These are phyloP conservation scores for Taiozyma sp. DNA, from an alignment of 1,139 yeast genomes.

Conservation along the genomic window DNA sequence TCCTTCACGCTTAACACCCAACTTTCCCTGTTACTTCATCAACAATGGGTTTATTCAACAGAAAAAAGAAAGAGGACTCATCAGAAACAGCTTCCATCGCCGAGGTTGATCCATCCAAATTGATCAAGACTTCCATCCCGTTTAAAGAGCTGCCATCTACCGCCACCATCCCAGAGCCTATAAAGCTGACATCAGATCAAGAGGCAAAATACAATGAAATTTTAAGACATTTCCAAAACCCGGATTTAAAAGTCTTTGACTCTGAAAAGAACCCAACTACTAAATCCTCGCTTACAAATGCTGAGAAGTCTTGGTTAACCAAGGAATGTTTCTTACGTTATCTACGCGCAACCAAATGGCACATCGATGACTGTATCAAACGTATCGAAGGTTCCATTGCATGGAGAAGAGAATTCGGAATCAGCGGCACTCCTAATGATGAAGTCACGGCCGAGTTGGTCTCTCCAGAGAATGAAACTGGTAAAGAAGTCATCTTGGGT, in stretches of 20 bases:
- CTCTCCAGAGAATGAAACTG: constrained; percentile 74
- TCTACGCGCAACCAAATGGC: constrained; percentile 89
- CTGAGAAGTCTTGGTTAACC: constrained; percentile 84
- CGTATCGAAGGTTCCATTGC: constrained; percentile 70
- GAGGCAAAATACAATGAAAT: constrained; percentile 51
- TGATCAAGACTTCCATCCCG: constrained; percentile 37
- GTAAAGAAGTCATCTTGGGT: constrained; percentile 84
- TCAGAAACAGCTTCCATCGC: constrained; percentile 9
- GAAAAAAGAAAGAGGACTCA: constrained; percentile 15
- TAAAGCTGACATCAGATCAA: constrained; percentile 49
- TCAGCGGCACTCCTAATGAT: constrained; percentile 45
- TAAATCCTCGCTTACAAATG: constrained; percentile 38
- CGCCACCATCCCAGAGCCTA: constrained; percentile 48
- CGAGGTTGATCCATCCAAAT: constrained; percentile 15
- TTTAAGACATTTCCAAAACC: constrained; percentile 50
- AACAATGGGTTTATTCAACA: constrained; percentile 20
- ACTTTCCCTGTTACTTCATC: too few species aligned
- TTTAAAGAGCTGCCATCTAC: constrained; percentile 45
- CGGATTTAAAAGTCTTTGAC: constrained; percentile 31
- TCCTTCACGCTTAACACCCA: not conserved
- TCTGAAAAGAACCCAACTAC: constrained; percentile 31
- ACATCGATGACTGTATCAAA: constrained; percentile 58
- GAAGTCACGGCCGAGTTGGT: constrained; percentile 57
- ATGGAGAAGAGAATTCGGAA: constrained; percentile 93
- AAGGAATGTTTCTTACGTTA: constrained; percentile 85